phyloP scores from a whole-genome alignment of 805 yeast species.

The Starmerella vaccinii region DNA sequence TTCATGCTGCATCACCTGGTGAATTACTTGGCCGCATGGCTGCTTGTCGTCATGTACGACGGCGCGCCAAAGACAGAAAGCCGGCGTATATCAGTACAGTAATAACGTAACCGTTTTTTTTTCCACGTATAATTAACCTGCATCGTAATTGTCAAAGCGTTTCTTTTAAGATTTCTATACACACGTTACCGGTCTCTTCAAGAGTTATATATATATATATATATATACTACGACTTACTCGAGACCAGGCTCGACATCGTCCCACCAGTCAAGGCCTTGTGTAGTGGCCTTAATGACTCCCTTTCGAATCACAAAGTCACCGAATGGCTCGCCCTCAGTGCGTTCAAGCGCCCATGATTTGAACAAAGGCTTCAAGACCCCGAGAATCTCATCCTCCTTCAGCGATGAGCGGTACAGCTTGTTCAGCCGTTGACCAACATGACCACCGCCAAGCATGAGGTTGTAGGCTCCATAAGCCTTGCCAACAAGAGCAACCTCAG shows the following conservation, averaged over 20 bases:
- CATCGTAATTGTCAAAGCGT: background rate
- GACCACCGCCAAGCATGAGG: constrained; percentile 92
- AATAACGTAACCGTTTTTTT: no score
- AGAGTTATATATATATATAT: no score
- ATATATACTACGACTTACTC: no score
- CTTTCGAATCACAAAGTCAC: constrained; percentile 78
- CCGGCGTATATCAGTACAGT: background rate
- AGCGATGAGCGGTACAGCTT: constrained; percentile 80
- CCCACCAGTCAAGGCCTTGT: constrained; percentile 92
- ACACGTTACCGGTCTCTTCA: background rate
- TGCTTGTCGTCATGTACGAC: constrained; percentile 11
- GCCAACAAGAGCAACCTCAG: constrained; percentile 91
- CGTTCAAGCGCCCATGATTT: constrained; percentile 92
- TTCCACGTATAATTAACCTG: background rate
- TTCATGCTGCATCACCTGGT: constrained; percentile 71
- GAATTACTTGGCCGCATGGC: constrained; percentile 36
- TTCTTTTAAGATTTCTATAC: background rate
- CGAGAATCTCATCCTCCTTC: constrained; percentile 79
- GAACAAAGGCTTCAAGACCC: constrained; percentile 70
- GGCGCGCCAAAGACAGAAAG: constrained; percentile 1
- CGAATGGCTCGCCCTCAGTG: constrained; percentile 84
- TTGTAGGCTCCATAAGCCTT: constrained; percentile 91
- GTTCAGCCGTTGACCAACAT: constrained; percentile 83
- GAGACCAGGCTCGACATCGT: constrained; percentile 45
- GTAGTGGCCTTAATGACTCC: constrained; percentile 83